Evolutionary conservation across 2,329 filamentous ascomycete species (phyloP).

Genomic region (Sclerotinia sclerotiorum): DNA sequence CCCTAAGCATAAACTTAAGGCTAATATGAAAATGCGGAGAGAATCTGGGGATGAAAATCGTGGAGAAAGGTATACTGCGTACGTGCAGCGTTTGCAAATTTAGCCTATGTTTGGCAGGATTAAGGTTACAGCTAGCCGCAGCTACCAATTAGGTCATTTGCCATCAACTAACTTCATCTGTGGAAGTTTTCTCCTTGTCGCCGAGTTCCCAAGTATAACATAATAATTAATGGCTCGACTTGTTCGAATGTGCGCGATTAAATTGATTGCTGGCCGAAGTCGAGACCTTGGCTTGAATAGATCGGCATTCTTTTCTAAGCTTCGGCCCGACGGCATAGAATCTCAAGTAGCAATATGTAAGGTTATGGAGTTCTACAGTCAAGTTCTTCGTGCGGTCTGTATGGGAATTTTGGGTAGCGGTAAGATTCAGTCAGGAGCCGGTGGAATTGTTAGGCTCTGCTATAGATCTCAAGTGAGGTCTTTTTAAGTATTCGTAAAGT

Average conservation of each 20-base stretch:
- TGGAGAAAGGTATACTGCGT: background rate
- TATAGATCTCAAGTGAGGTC: no score
- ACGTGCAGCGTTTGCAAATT: background rate
- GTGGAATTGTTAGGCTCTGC: no score
- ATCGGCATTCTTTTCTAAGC: background rate
- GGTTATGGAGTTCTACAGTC: background rate
- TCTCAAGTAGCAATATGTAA: background rate
- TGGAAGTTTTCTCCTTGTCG: background rate
- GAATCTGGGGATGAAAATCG: conserved; percentile 12
- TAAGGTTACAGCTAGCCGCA: background rate
- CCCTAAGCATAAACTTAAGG: background rate
- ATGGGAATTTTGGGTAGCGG: no score
- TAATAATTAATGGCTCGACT: background rate
- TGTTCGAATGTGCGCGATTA: background rate
- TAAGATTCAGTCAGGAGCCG: no score
- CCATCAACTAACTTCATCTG: background rate
- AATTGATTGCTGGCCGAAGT: no score
- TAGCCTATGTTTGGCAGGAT: background rate
- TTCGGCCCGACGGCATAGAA: background rate
- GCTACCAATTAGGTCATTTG: background rate
- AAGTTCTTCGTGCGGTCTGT: no score
- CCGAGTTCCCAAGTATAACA: background rate
- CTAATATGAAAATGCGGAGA: conserved; percentile 10
- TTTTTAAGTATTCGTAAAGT: no score
- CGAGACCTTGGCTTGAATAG: background rate